Evolutionary conservation across 202 grass and related monocot species (phyloP).

Genomic region (Bolboschoenoplectus hybrid): DNA sequence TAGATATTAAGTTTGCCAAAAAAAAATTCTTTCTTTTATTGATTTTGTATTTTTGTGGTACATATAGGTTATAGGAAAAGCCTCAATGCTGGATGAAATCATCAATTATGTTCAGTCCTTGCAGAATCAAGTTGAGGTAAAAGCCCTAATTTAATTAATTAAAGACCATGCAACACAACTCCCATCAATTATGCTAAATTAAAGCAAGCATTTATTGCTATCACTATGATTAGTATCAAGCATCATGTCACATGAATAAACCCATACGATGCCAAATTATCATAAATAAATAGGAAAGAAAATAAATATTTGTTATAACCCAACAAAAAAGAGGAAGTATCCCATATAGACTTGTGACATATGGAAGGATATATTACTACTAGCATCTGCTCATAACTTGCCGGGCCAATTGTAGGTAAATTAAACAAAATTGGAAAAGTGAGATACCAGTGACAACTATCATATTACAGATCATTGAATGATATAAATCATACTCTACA

Average conservation of each 20-base stretch:
- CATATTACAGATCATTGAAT: too few relatives aligned
- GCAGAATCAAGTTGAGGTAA: conserved; percentile 41
- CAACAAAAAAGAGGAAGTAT: too few relatives aligned
- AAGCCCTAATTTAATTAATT: neutral
- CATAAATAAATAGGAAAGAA: too few relatives aligned
- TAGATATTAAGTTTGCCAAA: conserved; percentile 27
- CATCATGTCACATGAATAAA: neutral
- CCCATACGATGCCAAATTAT: neutral
- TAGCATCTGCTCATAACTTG: too few relatives aligned
- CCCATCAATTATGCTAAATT: neutral
- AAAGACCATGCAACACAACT: neutral
- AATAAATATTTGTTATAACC: too few relatives aligned
- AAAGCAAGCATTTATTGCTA: neutral
- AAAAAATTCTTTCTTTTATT: neutral
- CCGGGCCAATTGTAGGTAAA: neutral
- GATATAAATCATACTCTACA: neutral
- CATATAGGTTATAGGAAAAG: conserved; percentile 32
- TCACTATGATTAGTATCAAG: neutral
- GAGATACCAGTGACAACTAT: neutral
- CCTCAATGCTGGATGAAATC: conserved; percentile 36
- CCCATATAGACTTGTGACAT: too few relatives aligned
- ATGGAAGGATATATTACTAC: too few relatives aligned
- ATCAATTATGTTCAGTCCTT: conserved; percentile 41
- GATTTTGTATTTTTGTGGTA: neutral
- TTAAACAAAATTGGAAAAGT: neutral